A percentile compares a stretch with the other conserved stretches of the same genome.
These are phyloP conservation scores for Atkinsonella texensis DNA, from an alignment of 2,329 filamentous ascomycete genomes.

Conservation along the genomic window DNA sequence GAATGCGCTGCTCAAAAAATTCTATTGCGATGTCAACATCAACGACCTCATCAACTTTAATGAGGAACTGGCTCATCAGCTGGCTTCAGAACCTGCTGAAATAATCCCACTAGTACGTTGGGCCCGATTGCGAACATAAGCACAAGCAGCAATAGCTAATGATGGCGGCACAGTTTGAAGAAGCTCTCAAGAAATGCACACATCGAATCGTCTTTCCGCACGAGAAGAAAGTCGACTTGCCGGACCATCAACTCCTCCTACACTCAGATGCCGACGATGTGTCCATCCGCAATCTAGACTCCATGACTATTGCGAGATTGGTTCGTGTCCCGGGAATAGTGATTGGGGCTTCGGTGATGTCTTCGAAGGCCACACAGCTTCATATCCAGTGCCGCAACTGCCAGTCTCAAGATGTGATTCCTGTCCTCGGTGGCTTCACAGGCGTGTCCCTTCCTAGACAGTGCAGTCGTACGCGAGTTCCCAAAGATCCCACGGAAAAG, in stretches of 20 bases:
- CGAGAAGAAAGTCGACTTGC: constrained; percentile 53
- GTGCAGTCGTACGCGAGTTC: constrained; percentile 53
- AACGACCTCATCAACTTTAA: constrained; percentile 93
- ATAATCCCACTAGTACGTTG: constrained; percentile 75
- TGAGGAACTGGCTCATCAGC: constrained; percentile 81
- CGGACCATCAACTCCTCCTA: constrained; percentile 86
- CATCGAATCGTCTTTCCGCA: constrained; percentile 85
- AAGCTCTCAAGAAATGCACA: constrained; percentile 79
- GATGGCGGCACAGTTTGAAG: constrained; percentile 58
- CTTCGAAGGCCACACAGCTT: constrained; percentile 83
- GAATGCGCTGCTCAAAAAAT: constrained; percentile 88
- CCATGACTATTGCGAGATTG: constrained; percentile 84
- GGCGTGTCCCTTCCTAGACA: constrained; percentile 73
- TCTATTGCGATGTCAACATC: constrained; percentile 93
- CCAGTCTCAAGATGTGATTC: constrained; percentile 55
- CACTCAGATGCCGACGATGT: constrained; percentile 86
- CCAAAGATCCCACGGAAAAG: constrained; percentile 56
- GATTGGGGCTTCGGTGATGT: constrained; percentile 92
- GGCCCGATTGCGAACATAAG: neutral
- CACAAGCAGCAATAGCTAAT: neutral
- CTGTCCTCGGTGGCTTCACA: constrained; percentile 74
- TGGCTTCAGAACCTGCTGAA: constrained; percentile 82
- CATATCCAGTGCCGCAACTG: constrained; percentile 85
- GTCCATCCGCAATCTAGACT: constrained; percentile 88
- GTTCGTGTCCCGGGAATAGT: constrained; percentile 95